Conservation (phyloP, 2,329 filamentous ascomycete species). For the Colletotrichum zoysiae region DNA sequence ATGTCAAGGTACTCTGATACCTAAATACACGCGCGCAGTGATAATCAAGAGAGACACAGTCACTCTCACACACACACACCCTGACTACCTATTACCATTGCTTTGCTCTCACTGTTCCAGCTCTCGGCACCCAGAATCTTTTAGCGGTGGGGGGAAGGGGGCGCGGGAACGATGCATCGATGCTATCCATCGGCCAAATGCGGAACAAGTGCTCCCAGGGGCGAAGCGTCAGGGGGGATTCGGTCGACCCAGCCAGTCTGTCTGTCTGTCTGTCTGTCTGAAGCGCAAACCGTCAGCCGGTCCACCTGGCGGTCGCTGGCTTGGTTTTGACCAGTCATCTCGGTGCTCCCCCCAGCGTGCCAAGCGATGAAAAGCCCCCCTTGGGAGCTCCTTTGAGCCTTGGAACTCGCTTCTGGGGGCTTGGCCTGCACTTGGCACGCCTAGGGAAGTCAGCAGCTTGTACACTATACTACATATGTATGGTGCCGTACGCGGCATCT, state of each 20-base stretch:
- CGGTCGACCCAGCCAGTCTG: background rate
- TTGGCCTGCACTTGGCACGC: constrained; percentile 14
- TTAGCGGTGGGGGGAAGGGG: constrained; percentile 2
- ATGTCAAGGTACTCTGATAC: constrained; percentile 32
- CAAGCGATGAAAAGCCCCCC: background rate
- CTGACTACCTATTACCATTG: background rate
- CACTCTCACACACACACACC: background rate
- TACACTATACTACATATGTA: background rate
- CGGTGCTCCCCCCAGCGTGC: background rate
- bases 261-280: background rate
- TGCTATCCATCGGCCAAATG: constrained; percentile 35
- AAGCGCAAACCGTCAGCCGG: background rate
- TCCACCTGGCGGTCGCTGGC: background rate
- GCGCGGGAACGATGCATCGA: constrained; percentile 13
- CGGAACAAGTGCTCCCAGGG: constrained; percentile 23
- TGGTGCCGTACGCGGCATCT: background rate
- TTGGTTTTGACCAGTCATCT: background rate
- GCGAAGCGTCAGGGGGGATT: background rate
- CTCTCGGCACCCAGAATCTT: constrained; percentile 33
- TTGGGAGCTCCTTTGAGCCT: constrained; percentile 3
- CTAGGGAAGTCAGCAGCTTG: background rate
- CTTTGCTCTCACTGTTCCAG: background rate
- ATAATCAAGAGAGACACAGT: background rate
- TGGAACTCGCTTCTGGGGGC: constrained; percentile 7
- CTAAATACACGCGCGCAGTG: constrained; percentile 10